Conservation (phyloP, 2,329 filamentous ascomycete genomes). For the Fusarium caatingaense region DNA sequence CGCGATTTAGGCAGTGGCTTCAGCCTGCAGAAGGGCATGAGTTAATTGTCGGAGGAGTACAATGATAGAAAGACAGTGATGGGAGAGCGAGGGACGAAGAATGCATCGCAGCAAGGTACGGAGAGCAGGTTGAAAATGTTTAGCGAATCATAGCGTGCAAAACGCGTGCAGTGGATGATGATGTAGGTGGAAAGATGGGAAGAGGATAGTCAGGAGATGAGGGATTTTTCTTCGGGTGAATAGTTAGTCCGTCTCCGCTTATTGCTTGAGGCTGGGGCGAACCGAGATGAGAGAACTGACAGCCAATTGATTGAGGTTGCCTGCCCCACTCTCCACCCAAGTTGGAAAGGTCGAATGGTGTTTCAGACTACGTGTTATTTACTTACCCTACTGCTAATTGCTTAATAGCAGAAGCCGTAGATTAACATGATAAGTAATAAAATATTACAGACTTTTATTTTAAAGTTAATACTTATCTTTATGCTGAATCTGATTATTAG, state of each 20-base stretch:
- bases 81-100: not conserved
- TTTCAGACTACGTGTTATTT: not conserved
- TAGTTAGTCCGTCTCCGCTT: not conserved
- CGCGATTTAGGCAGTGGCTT: not conserved
- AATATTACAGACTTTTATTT: not conserved
- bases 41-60: no score
- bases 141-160: not conserved
- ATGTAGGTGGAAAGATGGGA: not conserved
- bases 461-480: accelerated
- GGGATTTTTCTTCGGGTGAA: accelerated
- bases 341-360: not conserved
- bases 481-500: not conserved
- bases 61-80: not conserved
- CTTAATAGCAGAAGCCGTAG: not conserved
- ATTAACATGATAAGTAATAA: not conserved
- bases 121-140: not conserved
- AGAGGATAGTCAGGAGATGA: not conserved
- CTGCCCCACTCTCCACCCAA: not conserved
- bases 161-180: not conserved
- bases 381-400: not conserved
- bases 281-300: not conserved
- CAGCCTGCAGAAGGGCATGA: not conserved
- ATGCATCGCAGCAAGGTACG: not conserved
- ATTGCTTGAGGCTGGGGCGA: accelerated
- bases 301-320: not conserved